phyloP scores from a whole-genome alignment of 768 basidiomycete genomes.

The Zangia roseola region DNA sequence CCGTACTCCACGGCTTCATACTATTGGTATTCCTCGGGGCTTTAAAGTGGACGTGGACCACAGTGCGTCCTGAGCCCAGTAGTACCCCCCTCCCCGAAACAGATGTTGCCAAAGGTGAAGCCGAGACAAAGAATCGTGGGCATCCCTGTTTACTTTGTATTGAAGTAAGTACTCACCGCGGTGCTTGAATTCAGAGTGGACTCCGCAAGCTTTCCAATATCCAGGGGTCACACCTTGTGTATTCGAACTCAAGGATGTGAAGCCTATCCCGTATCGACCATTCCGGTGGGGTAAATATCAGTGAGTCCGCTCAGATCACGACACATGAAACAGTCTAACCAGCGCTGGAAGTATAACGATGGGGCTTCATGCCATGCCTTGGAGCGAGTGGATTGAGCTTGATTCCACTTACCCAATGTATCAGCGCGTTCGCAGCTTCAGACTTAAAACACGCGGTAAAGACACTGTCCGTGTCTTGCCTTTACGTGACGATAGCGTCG shows the following conservation, averaged over 20 bases:
- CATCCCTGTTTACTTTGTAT: not conserved
- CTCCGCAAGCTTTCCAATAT: constrained; percentile 48
- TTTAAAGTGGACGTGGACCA: constrained; percentile 16
- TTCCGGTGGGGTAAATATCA: constrained; percentile 64
- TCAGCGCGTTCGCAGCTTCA: constrained; percentile 54
- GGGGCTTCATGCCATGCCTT: constrained; percentile 65
- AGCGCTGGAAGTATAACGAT: constrained; percentile 53
- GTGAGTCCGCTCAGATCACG: constrained; percentile 36
- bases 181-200: constrained; percentile 45
- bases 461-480: constrained; percentile 48
- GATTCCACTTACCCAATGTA: constrained; percentile 56
- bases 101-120: constrained; percentile 2
- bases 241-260: constrained; percentile 40
- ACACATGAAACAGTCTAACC: constrained; percentile 4
- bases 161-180: not conserved
- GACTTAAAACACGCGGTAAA: constrained; percentile 50
- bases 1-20: constrained; percentile 14
- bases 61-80: not conserved
- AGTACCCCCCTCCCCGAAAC: not conserved
- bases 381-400: constrained; percentile 74
- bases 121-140: constrained; percentile 21
- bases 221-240: constrained; percentile 46
- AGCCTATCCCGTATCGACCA: constrained; percentile 62
- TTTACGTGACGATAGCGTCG: constrained; percentile 38
- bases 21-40: constrained; percentile 4